phyloP scores from a whole-genome alignment of 2,329 filamentous ascomycete genomes.

The Cytospora mali region DNA sequence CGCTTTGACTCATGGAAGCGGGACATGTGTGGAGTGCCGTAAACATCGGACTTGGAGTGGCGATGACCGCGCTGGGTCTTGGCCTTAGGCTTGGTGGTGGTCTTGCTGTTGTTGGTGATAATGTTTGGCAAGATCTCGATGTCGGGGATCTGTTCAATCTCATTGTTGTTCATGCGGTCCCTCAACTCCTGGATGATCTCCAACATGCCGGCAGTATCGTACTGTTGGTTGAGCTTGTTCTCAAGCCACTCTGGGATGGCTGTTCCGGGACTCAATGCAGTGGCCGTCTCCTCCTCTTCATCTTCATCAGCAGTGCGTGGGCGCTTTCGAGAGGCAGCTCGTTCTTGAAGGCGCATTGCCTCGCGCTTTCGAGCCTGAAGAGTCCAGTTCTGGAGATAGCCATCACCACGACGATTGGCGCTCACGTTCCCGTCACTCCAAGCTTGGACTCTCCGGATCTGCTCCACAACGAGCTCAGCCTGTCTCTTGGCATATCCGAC shows the following conservation, averaged over 20 bases:
- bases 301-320: conserved; percentile 34
- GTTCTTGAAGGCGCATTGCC: conserved; percentile 55
- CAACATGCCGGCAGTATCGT: conserved; percentile 51
- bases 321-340: conserved; percentile 32
- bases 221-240: conserved; percentile 48
- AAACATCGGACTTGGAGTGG: conserved; percentile 29
- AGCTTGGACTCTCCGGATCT: conserved; percentile 62
- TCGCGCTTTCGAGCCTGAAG: conserved; percentile 67
- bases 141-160: conserved; percentile 54
- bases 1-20: conserved; percentile 24
- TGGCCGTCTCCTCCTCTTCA: conserved; percentile 40
- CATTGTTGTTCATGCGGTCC: conserved; percentile 46
- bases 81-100: conserved; percentile 30
- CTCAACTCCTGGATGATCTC: conserved; percentile 51
- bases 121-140: conserved; percentile 63
- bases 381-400: conserved; percentile 61
- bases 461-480: conserved; percentile 63
- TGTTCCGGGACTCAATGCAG: too few relatives aligned
- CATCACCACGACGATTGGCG: conserved; percentile 30
- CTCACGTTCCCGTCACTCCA: conserved; percentile 59
- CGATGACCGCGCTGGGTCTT: conserved; percentile 29
- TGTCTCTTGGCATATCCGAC: conserved; percentile 64
- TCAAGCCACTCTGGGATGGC: conserved; percentile 55
- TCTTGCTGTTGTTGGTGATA: conserved; percentile 39
- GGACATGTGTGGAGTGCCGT: conserved; percentile 26